phyloP scores from a whole-genome alignment of 768 basidiomycete species.

The Rhodotorula taiwanensis region DNA sequence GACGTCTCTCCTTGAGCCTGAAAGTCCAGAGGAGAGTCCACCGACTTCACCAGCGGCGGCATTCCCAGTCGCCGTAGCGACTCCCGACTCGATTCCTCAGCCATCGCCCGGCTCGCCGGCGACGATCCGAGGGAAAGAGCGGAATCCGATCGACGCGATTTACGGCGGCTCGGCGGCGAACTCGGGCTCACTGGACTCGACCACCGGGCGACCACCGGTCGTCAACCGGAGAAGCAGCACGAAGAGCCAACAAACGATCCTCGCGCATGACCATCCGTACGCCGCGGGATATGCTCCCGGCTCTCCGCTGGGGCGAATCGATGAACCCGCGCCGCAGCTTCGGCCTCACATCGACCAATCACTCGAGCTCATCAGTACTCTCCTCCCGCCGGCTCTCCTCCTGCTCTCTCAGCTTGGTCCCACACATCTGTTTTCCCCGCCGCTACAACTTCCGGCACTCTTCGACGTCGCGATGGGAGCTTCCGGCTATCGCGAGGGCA shows the following conservation, averaged over 20 bases:
- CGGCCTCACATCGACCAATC: conserved; percentile 18
- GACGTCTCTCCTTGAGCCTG: not conserved
- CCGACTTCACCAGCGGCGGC: no score
- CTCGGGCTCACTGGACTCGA: not conserved
- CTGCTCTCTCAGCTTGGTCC: conserved; percentile 36
- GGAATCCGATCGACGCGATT: conserved; percentile 27
- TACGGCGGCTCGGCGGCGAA: no score
- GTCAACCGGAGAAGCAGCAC: conserved; percentile 12
- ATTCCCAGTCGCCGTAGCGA: not conserved
- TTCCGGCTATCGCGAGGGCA: not conserved
- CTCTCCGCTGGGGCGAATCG: conserved; percentile 7
- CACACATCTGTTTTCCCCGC: conserved; percentile 34
- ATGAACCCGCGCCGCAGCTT: not conserved
- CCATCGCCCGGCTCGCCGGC: conserved; percentile 21
- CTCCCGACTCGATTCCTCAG: no score
- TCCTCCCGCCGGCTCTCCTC: conserved; percentile 31
- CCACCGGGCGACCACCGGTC: not conserved
- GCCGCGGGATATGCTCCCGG: not conserved
- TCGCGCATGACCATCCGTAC: conserved; percentile 13
- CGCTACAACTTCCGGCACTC: conserved; percentile 24
- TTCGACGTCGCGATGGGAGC: conserved; percentile 16
- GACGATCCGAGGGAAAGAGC: conserved; percentile 20
- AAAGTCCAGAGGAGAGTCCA: no score
- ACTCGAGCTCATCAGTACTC: conserved; percentile 31
- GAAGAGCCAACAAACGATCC: conserved; percentile 26